A percentile compares a stretch with the other conserved stretches of the same genome.
Evolutionary conservation across 768 basidiomycete species (phyloP).

Genomic region (Termitomyces sp.): DNA sequence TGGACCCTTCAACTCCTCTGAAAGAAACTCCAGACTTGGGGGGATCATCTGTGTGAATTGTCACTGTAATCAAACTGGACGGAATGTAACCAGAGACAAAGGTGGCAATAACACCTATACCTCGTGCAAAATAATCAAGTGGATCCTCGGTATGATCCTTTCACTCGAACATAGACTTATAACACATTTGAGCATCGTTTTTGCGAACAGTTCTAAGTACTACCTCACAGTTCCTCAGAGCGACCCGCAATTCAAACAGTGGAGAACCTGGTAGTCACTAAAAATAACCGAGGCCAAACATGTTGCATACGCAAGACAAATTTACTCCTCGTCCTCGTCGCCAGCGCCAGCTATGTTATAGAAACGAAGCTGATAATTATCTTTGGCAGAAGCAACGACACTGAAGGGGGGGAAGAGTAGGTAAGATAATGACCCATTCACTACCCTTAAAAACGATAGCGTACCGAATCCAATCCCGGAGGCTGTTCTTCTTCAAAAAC

Average conservation of each 20-base stretch:
- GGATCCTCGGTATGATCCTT: too few relatives aligned
- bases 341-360: conserved; percentile 67
- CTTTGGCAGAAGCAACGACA: conserved; percentile 91
- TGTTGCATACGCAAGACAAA: background rate
- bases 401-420: conserved; percentile 23
- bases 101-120: too few relatives aligned
- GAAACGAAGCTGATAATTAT: conserved; percentile 91
- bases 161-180: background rate
- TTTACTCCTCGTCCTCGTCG: conserved; percentile 25
- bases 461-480: conserved; percentile 95
- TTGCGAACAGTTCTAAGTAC: background rate
- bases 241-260: background rate
- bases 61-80: too few relatives aligned
- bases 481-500: conserved; percentile 95
- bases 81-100: too few relatives aligned
- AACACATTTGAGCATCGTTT: background rate
- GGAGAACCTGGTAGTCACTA: background rate
- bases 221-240: too few relatives aligned
- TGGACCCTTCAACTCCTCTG: too few relatives aligned
- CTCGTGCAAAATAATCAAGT: too few relatives aligned
- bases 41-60: too few relatives aligned
- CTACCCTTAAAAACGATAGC: conserved; percentile 8
- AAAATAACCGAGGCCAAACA: background rate
- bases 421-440: background rate
- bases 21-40: too few relatives aligned